Evolutionary conservation across 2,329 filamentous ascomycete genomes (phyloP), one percentile per base, ranked within the genome.

Genomic region (Arthrobotrys sphaeroides): DNA sequence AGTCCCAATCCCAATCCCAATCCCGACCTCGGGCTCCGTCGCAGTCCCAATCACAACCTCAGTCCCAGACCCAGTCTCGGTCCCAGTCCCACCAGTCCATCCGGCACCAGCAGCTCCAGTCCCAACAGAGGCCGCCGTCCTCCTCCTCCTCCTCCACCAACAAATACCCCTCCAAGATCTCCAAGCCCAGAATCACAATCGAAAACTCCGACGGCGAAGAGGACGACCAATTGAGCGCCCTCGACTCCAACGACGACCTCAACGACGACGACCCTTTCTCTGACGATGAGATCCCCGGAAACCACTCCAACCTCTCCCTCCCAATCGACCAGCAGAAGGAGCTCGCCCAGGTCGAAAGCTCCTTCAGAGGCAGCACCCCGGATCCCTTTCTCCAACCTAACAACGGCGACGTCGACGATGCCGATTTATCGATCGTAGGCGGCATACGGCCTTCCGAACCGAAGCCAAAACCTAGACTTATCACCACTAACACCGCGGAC

Each of bases 351-450:
- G 62, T 74, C 43, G 70, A 74, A 26, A 67, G 61, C 38, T 74
- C 70, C 38, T 74, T 74, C 55, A 36, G 70, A 42, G 62, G 67
- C 13, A 74, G 70, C 64, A 62, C 70, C 28, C 70, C 70, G 6
- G 70, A 74, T 12, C 70, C 70, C n/a, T 74, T 74, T 26, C 53
- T 65, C 38, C 55, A 61, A 13, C 69, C 60, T 7, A 59, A 45
- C 26, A 57, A 38, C 45, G 62, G 62, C 40, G 49, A 36, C 20
- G 62, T 47, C 28, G 53, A 64, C 28, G 70, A 74, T 18, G 70
- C 70, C 28, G 70, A 74, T 68, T 40, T 74, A 22, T 74, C 70
- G 10, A 74, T 74, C 57, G 70, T 74, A 16, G 70, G 70, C 45
- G 70, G 70, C n/a, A 68, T 74, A 55, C 62, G 70, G 16, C 70